Evolutionary conservation across 1,139 yeast species (phyloP).

Genomic region (Blastobotrys illinoisensis): DNA sequence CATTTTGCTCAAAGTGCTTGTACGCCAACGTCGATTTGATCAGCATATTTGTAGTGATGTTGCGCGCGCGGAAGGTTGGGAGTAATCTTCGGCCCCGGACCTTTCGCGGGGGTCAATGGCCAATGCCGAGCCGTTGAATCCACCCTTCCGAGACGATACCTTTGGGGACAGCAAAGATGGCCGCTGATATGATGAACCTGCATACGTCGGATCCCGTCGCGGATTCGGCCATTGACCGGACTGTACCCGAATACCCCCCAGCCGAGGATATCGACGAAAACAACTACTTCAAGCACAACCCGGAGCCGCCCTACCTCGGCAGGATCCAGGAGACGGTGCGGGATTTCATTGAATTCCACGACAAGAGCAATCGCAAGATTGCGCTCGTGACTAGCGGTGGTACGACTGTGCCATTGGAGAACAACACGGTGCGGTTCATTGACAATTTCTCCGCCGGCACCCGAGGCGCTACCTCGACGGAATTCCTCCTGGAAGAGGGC

Average conservation of each 20-base stretch:
- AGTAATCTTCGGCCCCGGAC: not conserved
- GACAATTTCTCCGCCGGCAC: conserved; percentile 98
- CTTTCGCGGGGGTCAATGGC: not conserved
- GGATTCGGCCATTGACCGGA: conserved; percentile 70
- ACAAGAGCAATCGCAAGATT: conserved; percentile 38
- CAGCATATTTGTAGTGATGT: not conserved
- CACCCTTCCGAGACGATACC: not conserved
- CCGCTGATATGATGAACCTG: conserved; percentile 16
- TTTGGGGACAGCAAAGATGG: not conserved
- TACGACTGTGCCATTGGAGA: conserved; percentile 94
- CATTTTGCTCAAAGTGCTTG: not conserved
- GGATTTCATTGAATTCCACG: conserved; percentile 48
- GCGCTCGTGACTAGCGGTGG: conserved; percentile 96
- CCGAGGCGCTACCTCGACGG: conserved; percentile 94
- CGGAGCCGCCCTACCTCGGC: conserved; percentile 67
- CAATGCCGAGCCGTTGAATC: not conserved
- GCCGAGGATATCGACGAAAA: conserved; percentile 74
- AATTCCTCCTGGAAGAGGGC: conserved; percentile 75
- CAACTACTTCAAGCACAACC: conserved; percentile 62
- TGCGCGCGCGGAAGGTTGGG: not conserved
- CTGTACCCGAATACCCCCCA: conserved; percentile 69
- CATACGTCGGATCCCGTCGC: conserved; percentile 70
- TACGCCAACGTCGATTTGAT: too few species aligned
- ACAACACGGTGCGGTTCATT: conserved; percentile 91
- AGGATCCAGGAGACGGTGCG: conserved; percentile 53